A percentile compares a stretch with the other conserved stretches of the same genome.
phyloP scores from a whole-genome alignment of 1,284 basidiomycete species.

The Pholiota adiposa region DNA sequence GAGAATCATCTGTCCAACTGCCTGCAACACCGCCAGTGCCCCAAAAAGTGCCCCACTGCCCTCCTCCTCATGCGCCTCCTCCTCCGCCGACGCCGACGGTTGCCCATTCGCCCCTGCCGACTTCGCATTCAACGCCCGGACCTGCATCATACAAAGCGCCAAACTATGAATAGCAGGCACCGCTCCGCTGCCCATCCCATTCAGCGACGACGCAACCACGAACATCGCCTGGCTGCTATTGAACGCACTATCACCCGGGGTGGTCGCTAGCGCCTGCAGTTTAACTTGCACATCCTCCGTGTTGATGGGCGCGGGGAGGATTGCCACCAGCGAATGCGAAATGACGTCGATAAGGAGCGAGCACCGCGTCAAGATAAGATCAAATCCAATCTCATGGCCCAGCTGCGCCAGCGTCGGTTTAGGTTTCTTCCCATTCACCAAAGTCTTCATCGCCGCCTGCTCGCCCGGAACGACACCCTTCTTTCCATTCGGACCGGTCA shows the following conservation, averaged over 20 bases:
- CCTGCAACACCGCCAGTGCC: constrained; percentile 68
- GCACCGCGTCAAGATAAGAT: constrained; percentile 59
- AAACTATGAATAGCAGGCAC: constrained; percentile 72
- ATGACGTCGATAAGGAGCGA: constrained; percentile 69
- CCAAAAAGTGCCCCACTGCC: constrained; percentile 65
- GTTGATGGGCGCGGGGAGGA: constrained; percentile 51
- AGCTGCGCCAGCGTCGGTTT: constrained; percentile 55
- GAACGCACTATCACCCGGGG: constrained; percentile 12
- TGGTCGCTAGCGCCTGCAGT: constrained; percentile 3
- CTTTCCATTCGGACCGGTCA: background rate
- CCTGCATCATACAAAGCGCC: constrained; percentile 68
- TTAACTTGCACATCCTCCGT: constrained; percentile 11
- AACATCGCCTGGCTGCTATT: constrained; percentile 54
- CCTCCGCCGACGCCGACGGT: constrained; percentile 13
- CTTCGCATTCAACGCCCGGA: constrained; percentile 44
- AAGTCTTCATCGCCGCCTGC: constrained; percentile 7
- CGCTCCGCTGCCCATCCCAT: constrained; percentile 63
- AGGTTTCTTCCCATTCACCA: constrained; percentile 40
- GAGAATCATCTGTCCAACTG: constrained; percentile 68
- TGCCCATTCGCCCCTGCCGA: constrained; percentile 21
- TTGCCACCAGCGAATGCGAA: constrained; percentile 61
- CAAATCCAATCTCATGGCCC: constrained; percentile 69
- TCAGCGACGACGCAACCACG: constrained; percentile 57
- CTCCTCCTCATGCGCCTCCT: constrained; percentile 22
- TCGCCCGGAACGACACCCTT: constrained; percentile 17